A percentile compares a stretch with the other conserved stretches of the same genome.
phyloP scores from a whole-genome alignment of 108 stramenopile species.

The Schizochytrium sp. region DNA sequence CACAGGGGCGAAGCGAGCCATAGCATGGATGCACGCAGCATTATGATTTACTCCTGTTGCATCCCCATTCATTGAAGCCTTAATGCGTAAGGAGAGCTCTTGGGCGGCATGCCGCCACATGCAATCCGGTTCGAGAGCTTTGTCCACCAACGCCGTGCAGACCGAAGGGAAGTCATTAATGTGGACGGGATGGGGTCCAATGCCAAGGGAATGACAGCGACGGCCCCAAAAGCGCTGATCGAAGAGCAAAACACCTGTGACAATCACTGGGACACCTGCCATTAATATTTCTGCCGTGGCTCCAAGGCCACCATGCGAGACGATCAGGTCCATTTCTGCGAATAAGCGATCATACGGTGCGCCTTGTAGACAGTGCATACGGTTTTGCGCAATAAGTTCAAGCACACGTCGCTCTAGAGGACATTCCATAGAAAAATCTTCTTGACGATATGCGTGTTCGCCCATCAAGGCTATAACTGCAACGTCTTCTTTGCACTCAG shows the following conservation, averaged over 20 bases:
- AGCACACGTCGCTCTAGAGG: background rate
- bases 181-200: conserved; percentile 7
- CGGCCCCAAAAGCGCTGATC: conserved; percentile 59
- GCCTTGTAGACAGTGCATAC: conserved; percentile 12
- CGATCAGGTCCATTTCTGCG: background rate
- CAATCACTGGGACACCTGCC: conserved; percentile 54
- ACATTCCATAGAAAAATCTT: background rate
- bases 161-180: background rate
- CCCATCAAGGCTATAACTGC: conserved; percentile 19
- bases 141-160: conserved; percentile 39
- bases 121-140: background rate
- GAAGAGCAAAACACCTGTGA: conserved; percentile 58
- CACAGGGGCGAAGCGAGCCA: conserved; percentile 39
- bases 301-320: conserved; percentile 32
- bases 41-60: background rate
- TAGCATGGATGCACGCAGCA: background rate
- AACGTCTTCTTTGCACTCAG: conserved; percentile 10
- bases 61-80: conserved; percentile 15
- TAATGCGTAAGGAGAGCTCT: background rate
- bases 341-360: conserved; percentile 36
- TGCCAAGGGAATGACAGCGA: background rate
- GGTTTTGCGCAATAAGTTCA: background rate
- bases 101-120: background rate
- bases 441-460: conserved; percentile 7
- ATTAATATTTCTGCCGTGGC: background rate